These are phyloP conservation scores for Penicillium canescens DNA, from an alignment of 495 filamentous ascomycete species.

Conservation along the genomic window DNA sequence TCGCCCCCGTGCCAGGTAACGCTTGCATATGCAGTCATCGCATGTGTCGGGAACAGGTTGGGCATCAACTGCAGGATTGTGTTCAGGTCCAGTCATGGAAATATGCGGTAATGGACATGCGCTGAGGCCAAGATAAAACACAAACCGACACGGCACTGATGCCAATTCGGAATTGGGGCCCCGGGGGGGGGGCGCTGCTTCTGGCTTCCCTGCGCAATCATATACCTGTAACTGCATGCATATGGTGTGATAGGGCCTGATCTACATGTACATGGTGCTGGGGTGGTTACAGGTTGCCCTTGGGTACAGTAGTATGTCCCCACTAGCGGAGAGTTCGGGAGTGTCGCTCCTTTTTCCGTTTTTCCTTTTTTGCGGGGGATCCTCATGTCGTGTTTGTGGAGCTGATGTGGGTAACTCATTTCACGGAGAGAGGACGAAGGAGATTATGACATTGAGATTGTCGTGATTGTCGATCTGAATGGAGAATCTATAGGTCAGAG, in stretches of 20 bases:
- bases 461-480: neutral
- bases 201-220: no score
- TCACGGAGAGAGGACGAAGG: neutral
- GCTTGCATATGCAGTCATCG: constrained; percentile 9
- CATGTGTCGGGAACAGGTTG: constrained; percentile 2
- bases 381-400: constrained; percentile 4
- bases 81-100: constrained; percentile 1
- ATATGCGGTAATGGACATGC: neutral
- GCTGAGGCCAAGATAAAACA: neutral
- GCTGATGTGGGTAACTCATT: neutral
- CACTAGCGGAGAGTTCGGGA: neutral
- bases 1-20: constrained; percentile 1
- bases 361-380: constrained; percentile 5
- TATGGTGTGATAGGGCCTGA: neutral
- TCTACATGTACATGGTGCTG: neutral
- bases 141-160: no score
- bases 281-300: neutral
- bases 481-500: no score
- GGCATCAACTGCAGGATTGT: constrained; percentile 11
- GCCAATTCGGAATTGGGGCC: no score
- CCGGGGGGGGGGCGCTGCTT: no score
- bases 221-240: neutral
- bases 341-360: constrained; percentile 1
- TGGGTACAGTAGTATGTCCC: neutral
- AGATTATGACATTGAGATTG: neutral